phyloP scores from a whole-genome alignment of 1,284 basidiomycete species.

The Rhodotorula sp. region DNA sequence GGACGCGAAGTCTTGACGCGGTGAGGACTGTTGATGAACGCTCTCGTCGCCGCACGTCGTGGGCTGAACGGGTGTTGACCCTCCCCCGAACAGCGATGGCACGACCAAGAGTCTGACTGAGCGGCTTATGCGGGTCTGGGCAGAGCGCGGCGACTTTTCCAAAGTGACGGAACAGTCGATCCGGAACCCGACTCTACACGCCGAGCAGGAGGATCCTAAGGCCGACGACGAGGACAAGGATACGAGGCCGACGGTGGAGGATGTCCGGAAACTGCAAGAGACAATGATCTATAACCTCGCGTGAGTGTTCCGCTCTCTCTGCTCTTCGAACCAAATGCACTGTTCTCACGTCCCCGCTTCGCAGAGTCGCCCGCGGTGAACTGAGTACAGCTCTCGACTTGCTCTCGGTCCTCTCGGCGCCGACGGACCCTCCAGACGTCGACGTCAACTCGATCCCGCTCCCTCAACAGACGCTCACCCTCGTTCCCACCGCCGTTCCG shows the following conservation, averaged over 20 bases:
- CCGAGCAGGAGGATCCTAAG: background rate
- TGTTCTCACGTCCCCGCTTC: background rate
- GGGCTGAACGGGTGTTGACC: background rate
- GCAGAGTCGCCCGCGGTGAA: constrained; percentile 35
- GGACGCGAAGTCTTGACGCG: constrained; percentile 27
- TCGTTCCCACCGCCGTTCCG: constrained; percentile 19
- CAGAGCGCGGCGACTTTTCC: constrained; percentile 43
- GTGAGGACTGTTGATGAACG: no score
- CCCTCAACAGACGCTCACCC: constrained; percentile 29
- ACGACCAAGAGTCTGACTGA: constrained; percentile 27
- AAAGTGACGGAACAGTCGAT: constrained; percentile 25
- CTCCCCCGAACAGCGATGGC: constrained; percentile 11
- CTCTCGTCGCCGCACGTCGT: background rate
- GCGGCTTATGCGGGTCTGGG: constrained; percentile 40
- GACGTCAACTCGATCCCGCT: constrained; percentile 33
- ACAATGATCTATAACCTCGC: constrained; percentile 28
- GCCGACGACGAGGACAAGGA: constrained; percentile 14
- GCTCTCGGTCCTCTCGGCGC: constrained; percentile 34
- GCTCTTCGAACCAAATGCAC: background rate
- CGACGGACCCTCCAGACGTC: constrained; percentile 37
- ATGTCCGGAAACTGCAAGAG: constrained; percentile 27
- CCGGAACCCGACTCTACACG: background rate
- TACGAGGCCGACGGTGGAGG: constrained; percentile 14
- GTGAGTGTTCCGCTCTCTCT: constrained; percentile 4
- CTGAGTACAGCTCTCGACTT: constrained; percentile 37